These are phyloP conservation scores for Nakazawaea peltata DNA, from an alignment of 805 yeast species.

Conservation along the genomic window DNA sequence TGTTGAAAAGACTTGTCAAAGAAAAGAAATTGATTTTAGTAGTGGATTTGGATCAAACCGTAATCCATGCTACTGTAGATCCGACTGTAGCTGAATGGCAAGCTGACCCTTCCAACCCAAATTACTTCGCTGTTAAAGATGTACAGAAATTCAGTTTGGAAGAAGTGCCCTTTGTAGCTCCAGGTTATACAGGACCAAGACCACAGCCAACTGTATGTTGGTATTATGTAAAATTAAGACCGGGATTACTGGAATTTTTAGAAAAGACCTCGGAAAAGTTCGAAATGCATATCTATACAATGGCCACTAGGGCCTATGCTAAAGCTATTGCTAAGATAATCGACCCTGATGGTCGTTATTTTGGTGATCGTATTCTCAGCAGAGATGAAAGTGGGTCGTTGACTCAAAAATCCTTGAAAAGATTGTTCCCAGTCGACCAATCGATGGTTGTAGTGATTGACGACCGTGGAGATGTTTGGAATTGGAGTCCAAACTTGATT, in stretches of 20 bases:
- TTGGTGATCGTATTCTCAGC: slow-evolving; percentile 86
- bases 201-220: slow-evolving; percentile 59
- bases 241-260: slow-evolving; percentile 74
- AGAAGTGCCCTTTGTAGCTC: slow-evolving; percentile 60
- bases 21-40: slow-evolving; percentile 76
- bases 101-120: slow-evolving; percentile 76
- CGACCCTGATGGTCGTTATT: slow-evolving; percentile 80
- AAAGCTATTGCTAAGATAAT: slow-evolving; percentile 80
- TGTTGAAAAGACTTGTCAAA: slow-evolving; percentile 51
- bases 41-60: slow-evolving; percentile 95
- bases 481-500: slow-evolving; percentile 86
- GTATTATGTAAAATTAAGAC: slow-evolving; percentile 90
- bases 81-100: slow-evolving; percentile 98
- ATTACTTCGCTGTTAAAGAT: slow-evolving; percentile 76
- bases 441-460: slow-evolving; percentile 95
- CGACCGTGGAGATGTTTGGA: slow-evolving; percentile 98
- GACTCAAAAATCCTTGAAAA: slow-evolving; percentile 78
- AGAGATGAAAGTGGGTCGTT: slow-evolving; percentile 93
- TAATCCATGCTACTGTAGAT: slow-evolving; percentile 95
- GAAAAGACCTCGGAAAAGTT: slow-evolving; percentile 53
- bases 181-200: slow-evolving; percentile 51
- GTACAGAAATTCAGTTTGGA: slow-evolving; percentile 70
- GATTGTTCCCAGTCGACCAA: slow-evolving; percentile 92
- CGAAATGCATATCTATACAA: slow-evolving; percentile 93
- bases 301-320: slow-evolving; percentile 97